Conservation (phyloP, 73 alveolate species). For the Uronychia setigera region DNA sequence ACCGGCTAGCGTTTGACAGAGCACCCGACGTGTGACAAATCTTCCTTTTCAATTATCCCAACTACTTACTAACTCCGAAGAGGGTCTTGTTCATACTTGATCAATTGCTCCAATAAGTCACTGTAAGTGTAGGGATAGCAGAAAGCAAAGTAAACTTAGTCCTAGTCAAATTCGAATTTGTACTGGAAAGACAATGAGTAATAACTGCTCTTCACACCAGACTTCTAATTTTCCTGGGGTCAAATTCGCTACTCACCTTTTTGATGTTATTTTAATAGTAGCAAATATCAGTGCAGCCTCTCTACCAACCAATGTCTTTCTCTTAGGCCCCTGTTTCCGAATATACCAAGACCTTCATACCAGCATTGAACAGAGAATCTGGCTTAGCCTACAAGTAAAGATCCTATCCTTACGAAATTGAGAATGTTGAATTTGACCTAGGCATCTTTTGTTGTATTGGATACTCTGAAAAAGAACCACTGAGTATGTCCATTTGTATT, state of each 20-base stretch:
- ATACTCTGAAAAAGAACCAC: conserved; percentile 85
- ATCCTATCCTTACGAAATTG: conserved; percentile 23
- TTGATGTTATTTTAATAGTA: conserved; percentile 59
- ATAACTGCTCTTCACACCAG: conserved; percentile 54
- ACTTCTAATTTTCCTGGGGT: conserved; percentile 18
- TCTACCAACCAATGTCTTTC: conserved; percentile 65
- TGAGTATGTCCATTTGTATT: conserved; percentile 90
- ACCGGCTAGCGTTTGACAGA: conserved; percentile 88
- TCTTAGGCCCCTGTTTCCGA: conserved; percentile 61
- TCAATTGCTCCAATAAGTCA: conserved; percentile 76
- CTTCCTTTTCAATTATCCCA: background rate
- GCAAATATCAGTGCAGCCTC: conserved; percentile 59
- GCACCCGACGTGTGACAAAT: conserved; percentile 53
- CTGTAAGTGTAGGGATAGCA: conserved; percentile 95
- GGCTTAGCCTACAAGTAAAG: conserved; percentile 62
- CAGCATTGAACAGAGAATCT: conserved; percentile 86
- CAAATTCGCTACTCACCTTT: conserved; percentile 49
- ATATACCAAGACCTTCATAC: conserved; percentile 89
- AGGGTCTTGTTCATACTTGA: conserved; percentile 49
- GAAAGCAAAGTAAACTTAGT: conserved; percentile 95
- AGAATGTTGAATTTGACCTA: conserved; percentile 77
- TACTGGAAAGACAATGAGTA: conserved; percentile 92
- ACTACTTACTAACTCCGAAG: background rate
- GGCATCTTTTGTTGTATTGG: conserved; percentile 54
- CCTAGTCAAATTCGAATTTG: conserved; percentile 86